phyloP scores from a whole-genome alignment of 176 grass and related monocot genomes.

The Raddia guianensis region DNA sequence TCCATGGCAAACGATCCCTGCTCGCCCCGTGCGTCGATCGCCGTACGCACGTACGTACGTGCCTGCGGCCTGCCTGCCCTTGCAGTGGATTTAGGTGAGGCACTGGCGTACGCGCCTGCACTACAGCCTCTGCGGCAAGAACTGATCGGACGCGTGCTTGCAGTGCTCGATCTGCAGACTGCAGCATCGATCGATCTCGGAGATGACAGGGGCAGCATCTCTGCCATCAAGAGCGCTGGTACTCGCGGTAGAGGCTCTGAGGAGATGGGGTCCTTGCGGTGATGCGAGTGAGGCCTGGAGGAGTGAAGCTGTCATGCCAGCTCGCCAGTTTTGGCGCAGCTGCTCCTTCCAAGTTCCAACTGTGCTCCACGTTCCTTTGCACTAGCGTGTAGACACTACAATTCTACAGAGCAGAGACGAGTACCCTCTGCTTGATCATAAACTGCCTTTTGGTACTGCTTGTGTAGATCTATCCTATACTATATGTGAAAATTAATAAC shows the following conservation, averaged over 20 bases:
- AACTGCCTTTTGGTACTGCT: background rate
- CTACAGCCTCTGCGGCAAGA: background rate
- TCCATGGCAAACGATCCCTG: slow-evolving; percentile 8
- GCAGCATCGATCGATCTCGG: background rate
- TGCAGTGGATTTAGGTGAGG: background rate
- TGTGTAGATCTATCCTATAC: slow-evolving; percentile 24
- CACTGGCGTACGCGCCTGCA: background rate
- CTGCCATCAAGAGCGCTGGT: background rate
- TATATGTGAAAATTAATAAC: background rate
- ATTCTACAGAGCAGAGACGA: background rate
- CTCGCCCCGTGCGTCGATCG: background rate
- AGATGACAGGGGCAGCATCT: background rate
- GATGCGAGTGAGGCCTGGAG: background rate
- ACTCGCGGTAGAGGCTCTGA: background rate
- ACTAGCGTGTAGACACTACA: background rate
- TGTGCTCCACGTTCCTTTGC: background rate
- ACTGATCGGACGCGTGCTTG: background rate
- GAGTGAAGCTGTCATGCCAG: slow-evolving; percentile 18
- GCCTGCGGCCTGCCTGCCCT: background rate
- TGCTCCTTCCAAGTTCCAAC: background rate
- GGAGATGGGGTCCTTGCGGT: background rate
- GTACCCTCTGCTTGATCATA: background rate
- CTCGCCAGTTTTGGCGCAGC: background rate
- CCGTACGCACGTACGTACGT: background rate
- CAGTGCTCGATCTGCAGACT: no score